Evolutionary conservation across 805 yeast genomes (phyloP).

Genomic region (Candida parachauliodes): DNA sequence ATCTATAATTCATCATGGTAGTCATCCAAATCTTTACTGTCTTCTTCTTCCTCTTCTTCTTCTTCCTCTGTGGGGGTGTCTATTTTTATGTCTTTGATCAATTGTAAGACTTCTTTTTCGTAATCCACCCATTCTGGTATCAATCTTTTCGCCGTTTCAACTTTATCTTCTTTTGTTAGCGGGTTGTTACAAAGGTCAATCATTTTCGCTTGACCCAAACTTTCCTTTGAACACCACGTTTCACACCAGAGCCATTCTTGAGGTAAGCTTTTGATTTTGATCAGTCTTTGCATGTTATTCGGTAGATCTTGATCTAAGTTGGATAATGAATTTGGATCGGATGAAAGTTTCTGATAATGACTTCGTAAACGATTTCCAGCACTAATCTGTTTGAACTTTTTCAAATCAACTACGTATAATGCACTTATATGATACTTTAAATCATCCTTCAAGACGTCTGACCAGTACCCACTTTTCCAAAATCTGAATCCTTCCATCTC

Average conservation of each 20-base stretch:
- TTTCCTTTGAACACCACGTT: slow-evolving; percentile 79
- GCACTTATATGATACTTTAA: slow-evolving; percentile 81
- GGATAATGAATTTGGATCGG: slow-evolving; percentile 73
- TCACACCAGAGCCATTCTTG: slow-evolving; percentile 93
- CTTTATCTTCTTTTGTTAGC: slow-evolving; percentile 71
- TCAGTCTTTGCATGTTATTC: slow-evolving; percentile 69
- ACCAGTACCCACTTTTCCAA: slow-evolving; percentile 96
- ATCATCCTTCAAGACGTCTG: slow-evolving; percentile 51
- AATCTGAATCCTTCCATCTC: slow-evolving; percentile 85
- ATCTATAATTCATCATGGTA: slow-evolving; percentile 11
- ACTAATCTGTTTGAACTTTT: slow-evolving; percentile 54
- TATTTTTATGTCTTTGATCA: slow-evolving; percentile 12
- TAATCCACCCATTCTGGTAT: slow-evolving; percentile 75
- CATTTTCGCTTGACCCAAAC: slow-evolving; percentile 61
- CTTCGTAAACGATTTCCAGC: slow-evolving; percentile 82
- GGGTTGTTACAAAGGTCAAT: slow-evolving; percentile 87
- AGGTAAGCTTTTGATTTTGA: slow-evolving; percentile 71
- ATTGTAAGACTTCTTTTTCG: slow-evolving; percentile 48
- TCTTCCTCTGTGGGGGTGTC: not conserved
- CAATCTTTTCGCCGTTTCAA: slow-evolving; percentile 70
- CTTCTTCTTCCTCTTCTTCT: not conserved
- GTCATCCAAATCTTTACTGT: not conserved
- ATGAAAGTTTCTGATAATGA: slow-evolving; percentile 79
- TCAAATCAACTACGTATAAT: slow-evolving; percentile 74
- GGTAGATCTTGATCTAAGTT: slow-evolving; percentile 92